Conservation (phyloP, 202 grass and related monocot species). For the Carex sylvatica region DNA sequence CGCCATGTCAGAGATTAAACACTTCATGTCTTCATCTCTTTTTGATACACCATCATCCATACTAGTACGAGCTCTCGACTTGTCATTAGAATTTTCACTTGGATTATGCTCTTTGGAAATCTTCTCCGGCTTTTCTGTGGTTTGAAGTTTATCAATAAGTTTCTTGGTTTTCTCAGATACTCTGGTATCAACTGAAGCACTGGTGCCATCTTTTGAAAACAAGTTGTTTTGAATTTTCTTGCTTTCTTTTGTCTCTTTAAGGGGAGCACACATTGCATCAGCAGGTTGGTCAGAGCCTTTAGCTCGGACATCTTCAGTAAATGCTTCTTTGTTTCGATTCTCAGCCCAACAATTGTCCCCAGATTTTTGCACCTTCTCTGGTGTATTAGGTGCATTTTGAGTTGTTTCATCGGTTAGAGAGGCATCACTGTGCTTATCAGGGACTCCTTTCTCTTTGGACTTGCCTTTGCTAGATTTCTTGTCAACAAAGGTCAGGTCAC, state of each 20-base stretch:
- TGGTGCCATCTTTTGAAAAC: conserved; percentile 26
- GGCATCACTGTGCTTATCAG: neutral
- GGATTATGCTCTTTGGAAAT: conserved; percentile 30
- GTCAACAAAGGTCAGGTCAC: neutral
- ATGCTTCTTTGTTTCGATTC: conserved; percentile 32
- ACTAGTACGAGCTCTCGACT: conserved; percentile 10
- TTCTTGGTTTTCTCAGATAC: conserved; percentile 28
- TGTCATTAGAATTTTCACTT: conserved; percentile 26
- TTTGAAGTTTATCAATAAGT: conserved; percentile 32
- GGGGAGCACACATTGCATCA: conserved; percentile 30
- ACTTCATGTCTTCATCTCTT: conserved; percentile 35
- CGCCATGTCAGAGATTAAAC: conserved; percentile 32
- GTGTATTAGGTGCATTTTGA: conserved; percentile 25
- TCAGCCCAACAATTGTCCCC: conserved; percentile 27
- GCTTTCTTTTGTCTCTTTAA: conserved; percentile 39
- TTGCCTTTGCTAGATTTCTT: neutral
- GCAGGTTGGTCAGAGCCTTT: conserved; percentile 30
- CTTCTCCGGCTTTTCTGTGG: conserved; percentile 30
- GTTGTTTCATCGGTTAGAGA: conserved; percentile 24
- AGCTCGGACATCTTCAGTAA: conserved; percentile 32
- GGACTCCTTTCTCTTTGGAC: neutral
- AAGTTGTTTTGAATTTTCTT: conserved; percentile 22
- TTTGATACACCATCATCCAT: conserved; percentile 24
- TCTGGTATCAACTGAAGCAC: conserved; percentile 27
- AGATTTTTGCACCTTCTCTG: conserved; percentile 33